Evolutionary conservation across 768 basidiomycete genomes (phyloP), one percentile per base, ranked within the genome.

Genomic region (Pleurotus sapidus): DNA sequence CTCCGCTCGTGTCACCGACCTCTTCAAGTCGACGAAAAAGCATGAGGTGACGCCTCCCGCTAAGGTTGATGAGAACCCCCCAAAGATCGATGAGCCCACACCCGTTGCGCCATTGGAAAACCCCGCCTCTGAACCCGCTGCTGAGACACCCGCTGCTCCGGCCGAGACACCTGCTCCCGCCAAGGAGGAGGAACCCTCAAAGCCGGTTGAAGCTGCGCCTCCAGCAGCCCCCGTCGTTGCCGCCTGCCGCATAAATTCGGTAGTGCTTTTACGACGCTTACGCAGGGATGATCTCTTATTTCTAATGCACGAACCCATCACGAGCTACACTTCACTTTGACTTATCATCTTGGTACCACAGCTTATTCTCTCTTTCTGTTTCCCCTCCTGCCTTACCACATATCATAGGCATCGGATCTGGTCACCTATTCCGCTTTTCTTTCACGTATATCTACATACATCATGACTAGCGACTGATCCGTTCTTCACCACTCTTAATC

Each of bases 41-140:
- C 63, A 74, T 12, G 87, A 90, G 67, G 82, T 84, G 37, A 67
- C 79, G 9, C 68, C 86, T 5, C 84, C 92, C 56, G 79, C 91
- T 46, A 94, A 93, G 80, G 90, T 94, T 57, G 88, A 93, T 61
- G 91, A 93, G 77, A 80, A 91, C 70, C 91, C 93, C 39, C 93
- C 93, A 62, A 86, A 87, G 79, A 89, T 95, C 63, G 93, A 93
- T 49, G 86, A 91, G 74, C 91, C 90, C 49, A 65, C 81, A 27
- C 88, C 88, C 9, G 84, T 94, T 61, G 91, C 90, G 55, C 93
- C 93, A 58, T 78, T 95, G 62, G 91, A 93, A 77, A 82, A 89
- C 70, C 87, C 90, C 38, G 87, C 86, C 17, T 73, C 79, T 18
- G 82, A 82, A 63, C 66, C 76, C 14, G 63, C 75, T 24, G 70